Evolutionary conservation across 306 rosid genomes (phyloP).

Genomic region (Comarum palustre): DNA sequence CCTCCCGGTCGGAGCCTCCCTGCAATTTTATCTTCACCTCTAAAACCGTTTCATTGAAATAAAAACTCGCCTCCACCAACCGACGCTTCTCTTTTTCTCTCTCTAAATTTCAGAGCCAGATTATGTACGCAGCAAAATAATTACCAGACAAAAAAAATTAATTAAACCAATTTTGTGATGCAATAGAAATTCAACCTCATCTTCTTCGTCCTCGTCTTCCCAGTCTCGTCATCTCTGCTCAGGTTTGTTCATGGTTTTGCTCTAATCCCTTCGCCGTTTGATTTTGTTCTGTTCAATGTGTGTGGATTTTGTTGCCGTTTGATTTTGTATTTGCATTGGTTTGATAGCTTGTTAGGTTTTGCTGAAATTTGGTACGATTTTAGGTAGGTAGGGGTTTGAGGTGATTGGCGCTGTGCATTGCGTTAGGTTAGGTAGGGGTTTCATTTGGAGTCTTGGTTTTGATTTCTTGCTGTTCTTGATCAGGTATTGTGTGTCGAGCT

Average conservation of each 20-base stretch:
- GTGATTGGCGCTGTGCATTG: constrained; percentile 35
- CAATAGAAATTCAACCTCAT: constrained; percentile 14
- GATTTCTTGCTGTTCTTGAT: constrained; percentile 10
- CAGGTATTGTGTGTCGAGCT: constrained; percentile 11
- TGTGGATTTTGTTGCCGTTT: constrained; percentile 11
- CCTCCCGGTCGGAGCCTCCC: constrained; percentile 17
- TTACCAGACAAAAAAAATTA: constrained; percentile 3
- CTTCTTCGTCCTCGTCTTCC: constrained; percentile 20
- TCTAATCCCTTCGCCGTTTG: constrained; percentile 33
- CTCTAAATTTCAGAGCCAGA: constrained; percentile 2
- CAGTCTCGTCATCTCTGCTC: constrained; percentile 21
- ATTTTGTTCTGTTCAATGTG: neutral
- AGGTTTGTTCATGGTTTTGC: constrained; percentile 28
- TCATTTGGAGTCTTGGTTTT: constrained; percentile 19
- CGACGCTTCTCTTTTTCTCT: neutral
- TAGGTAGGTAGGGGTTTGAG: constrained; percentile 42
- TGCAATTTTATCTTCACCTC: constrained; percentile 6
- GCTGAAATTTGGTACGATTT: constrained; percentile 35
- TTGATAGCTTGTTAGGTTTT: constrained; percentile 45
- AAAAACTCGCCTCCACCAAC: neutral
- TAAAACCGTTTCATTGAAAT: neutral
- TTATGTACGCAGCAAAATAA: constrained; percentile 15
- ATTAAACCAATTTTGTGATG: constrained; percentile 12
- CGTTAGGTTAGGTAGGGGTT: constrained; percentile 14
- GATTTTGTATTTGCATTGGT: constrained; percentile 36